Base-by-base conservation (phyloP, 768 basidiomycete species). In the Mycena latifolia region DNA sequence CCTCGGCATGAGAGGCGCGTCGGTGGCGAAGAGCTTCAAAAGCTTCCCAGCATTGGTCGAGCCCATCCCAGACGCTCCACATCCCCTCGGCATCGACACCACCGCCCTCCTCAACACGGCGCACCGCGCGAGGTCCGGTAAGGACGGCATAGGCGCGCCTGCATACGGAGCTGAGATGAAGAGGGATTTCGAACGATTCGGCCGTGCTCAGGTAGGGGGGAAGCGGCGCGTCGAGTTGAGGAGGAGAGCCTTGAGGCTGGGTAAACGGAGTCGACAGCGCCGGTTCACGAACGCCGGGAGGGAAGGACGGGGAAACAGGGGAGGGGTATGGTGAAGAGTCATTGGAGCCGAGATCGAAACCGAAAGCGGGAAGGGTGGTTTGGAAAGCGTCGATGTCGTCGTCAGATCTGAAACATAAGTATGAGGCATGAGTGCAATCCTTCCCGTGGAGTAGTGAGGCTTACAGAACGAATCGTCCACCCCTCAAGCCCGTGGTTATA, bases 21-120 rank as follows among this genome's bases (percentile, higher is more conserved):
- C 76, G 62, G 74, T 74, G 48, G 72, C 73, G 31, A 71, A 96
- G 79, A 10, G 77, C 76, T 43, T 94, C 93, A 55, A 98, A 90
- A 46, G 95, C 93, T 37, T 91, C 86, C 95, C 94, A 96, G 70
- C 89, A 93, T 45, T 80, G 80, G 65, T 94, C 93, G 12, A 98
- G 86, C 29, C 86, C 85, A 29, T 91, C 87, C 96, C 95, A 98
- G n/a, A 94, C 90, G 63, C 90, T 87, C 27, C 87, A 81, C 77
- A 98, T 84, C 3, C 84, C 83, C 37, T 85, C 82, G 29, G 86
- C 88, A 70, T 92, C 88, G 27, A 95, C 77, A 31, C 84, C 77
- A 31, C 83, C 80, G 50, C 86, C 82, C 11, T 87, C 80, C 50
- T 86, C 83, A 2, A 81, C 82, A 31, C 82, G 80, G 27, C 84